These are phyloP conservation scores for Cystobasidium onofrii DNA, from an alignment of 768 basidiomycete species.

Conservation along the genomic window DNA sequence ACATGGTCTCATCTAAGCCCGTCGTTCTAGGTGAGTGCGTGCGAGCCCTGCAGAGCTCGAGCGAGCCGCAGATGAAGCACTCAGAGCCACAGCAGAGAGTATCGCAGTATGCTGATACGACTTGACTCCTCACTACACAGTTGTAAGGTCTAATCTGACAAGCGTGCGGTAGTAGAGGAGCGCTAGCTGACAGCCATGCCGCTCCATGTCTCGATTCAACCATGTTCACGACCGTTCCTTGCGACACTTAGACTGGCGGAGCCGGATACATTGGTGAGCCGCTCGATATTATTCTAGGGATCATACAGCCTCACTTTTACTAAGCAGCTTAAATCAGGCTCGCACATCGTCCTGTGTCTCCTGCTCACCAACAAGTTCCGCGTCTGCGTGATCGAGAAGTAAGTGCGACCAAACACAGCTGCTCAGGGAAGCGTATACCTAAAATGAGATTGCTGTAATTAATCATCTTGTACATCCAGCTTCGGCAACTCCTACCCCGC, in stretches of 20 bases:
- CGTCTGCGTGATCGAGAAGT: constrained; percentile 76
- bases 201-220: background rate
- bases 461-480: constrained; percentile 47
- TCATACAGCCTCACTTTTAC: background rate
- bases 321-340: constrained; percentile 54
- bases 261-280: constrained; percentile 35
- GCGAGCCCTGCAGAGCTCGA: background rate
- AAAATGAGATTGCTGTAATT: too few species aligned
- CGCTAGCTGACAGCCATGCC: background rate
- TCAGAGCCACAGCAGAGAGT: too few species aligned
- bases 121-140: background rate
- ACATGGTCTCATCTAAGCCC: constrained; percentile 6
- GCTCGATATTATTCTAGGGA: background rate
- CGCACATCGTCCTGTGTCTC: constrained; percentile 80
- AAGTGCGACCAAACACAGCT: background rate
- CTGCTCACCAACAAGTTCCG: constrained; percentile 81
- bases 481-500: constrained; percentile 78
- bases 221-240: background rate
- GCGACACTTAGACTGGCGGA: constrained; percentile 32
- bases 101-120: background rate
- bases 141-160: too few species aligned
- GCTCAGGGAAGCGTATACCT: too few species aligned
- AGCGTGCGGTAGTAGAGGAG: background rate
- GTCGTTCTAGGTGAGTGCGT: constrained; percentile 31
- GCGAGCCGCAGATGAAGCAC: too few species aligned